Evolutionary conservation across 495 filamentous ascomycete genomes (phyloP).

Genomic region (Daldinia bambusicola): DNA sequence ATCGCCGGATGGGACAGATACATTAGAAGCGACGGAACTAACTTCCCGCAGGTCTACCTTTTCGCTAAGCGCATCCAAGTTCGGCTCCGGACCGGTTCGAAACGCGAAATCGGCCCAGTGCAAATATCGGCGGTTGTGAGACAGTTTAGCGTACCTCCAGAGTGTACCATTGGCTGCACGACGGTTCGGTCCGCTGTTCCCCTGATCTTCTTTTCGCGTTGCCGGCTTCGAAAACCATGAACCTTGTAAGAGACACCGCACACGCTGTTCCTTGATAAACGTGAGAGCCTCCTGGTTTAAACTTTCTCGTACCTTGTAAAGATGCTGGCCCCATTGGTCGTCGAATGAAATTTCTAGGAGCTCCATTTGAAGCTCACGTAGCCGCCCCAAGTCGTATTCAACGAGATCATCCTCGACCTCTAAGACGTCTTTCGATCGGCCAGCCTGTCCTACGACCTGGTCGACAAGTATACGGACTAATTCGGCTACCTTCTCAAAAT

Average conservation of each 20-base stretch:
- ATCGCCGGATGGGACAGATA: conserved; percentile 71
- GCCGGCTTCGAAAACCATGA: conserved; percentile 83
- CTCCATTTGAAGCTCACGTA: conserved; percentile 95
- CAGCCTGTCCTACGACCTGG: conserved; percentile 85
- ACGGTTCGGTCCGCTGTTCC: conserved; percentile 49
- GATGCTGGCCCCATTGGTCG: conserved; percentile 90
- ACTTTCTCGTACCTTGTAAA: conserved; percentile 90
- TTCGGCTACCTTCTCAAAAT: conserved; percentile 93
- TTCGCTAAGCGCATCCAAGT: conserved; percentile 76
- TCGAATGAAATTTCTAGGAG: conserved; percentile 90
- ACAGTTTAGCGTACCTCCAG: conserved; percentile 88
- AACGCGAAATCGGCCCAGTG: conserved; percentile 90
- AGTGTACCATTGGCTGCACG: conserved; percentile 56
- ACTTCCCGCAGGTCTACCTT: conserved; percentile 91
- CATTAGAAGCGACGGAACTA: conserved; percentile 92
- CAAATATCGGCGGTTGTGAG: conserved; percentile 88
- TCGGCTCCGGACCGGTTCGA: conserved; percentile 71
- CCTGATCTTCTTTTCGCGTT: conserved; percentile 53
- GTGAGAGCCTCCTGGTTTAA: conserved; percentile 90
- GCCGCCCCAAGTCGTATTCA: conserved; percentile 78
- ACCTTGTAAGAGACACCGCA: conserved; percentile 89
- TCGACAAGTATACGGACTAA: conserved; percentile 91
- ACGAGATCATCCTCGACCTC: conserved; percentile 90
- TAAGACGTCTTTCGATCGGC: conserved; percentile 83
- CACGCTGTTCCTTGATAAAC: conserved; percentile 96